These are phyloP conservation scores for Nematodospora anomalae DNA, from an alignment of 1,139 yeast species.

Conservation along the genomic window DNA sequence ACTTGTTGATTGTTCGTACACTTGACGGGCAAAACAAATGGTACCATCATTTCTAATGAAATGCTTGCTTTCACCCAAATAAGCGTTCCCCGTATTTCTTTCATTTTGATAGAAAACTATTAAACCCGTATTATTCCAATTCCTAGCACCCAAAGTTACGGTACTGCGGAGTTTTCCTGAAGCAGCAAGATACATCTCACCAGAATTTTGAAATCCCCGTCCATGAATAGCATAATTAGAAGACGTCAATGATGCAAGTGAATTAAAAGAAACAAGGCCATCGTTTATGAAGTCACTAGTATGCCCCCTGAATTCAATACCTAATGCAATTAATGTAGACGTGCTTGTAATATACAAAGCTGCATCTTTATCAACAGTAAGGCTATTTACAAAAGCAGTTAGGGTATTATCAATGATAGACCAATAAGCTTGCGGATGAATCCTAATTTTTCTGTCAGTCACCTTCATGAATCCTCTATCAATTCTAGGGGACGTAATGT, in stretches of 20 bases:
- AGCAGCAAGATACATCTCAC: conserved; percentile 29
- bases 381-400: conserved; percentile 22
- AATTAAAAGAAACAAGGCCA: conserved; percentile 26
- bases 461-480: not conserved
- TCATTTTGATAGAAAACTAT: conserved; percentile 23
- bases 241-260: conserved; percentile 18
- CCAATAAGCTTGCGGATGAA: conserved; percentile 29
- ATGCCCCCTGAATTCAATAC: conserved; percentile 13
- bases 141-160: conserved; percentile 20
- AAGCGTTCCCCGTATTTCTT: conserved; percentile 21
- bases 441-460: conserved; percentile 16
- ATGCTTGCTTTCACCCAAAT: conserved; percentile 21
- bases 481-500: not conserved
- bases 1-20: conserved; percentile 25
- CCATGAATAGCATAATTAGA: conserved; percentile 23
- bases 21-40: conserved; percentile 27
- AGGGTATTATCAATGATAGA: conserved; percentile 31
- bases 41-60: conserved; percentile 24
- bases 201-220: conserved; percentile 26
- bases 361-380: conserved; percentile 22
- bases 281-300: conserved; percentile 17
- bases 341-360: conserved; percentile 23
- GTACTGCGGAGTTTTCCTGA: conserved; percentile 22
- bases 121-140: conserved; percentile 29
- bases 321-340: conserved; percentile 15